phyloP scores from a whole-genome alignment of 177 flowering plant genomes.

The Vitis hybrid region DNA sequence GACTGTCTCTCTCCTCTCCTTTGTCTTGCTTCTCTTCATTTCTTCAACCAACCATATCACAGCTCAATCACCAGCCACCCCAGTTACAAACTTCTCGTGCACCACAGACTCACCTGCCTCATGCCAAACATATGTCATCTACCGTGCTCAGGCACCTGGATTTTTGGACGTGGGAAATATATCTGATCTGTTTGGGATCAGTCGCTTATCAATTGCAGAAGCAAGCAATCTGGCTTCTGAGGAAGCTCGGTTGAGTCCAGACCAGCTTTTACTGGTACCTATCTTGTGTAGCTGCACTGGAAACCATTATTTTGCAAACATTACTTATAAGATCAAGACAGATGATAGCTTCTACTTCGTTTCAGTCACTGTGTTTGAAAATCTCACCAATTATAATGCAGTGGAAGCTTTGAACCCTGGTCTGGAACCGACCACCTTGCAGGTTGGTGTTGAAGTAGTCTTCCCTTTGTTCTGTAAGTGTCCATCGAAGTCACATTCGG shows the following conservation, averaged over 20 bases:
- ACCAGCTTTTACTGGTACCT: slow-evolving; percentile 62
- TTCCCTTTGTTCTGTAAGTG: slow-evolving; percentile 69
- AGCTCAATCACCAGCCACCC: slow-evolving; percentile 27
- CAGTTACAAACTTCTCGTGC: slow-evolving; percentile 47
- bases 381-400: slow-evolving; percentile 46
- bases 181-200: slow-evolving; percentile 58
- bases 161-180: slow-evolving; percentile 43
- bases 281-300: slow-evolving; percentile 54
- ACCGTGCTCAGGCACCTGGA: slow-evolving; percentile 44
- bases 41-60: slow-evolving; percentile 1
- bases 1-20: slow-evolving; percentile 21
- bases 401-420: slow-evolving; percentile 52
- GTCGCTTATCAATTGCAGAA: slow-evolving; percentile 31
- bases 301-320: slow-evolving; percentile 42
- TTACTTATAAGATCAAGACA: slow-evolving; percentile 46
- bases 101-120: slow-evolving; percentile 19
- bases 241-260: slow-evolving; percentile 30
- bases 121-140: slow-evolving; percentile 49
- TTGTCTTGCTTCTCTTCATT: slow-evolving; percentile 18
- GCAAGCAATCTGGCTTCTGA: slow-evolving; percentile 48
- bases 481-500: slow-evolving; percentile 30
- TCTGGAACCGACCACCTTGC: slow-evolving; percentile 32
- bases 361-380: slow-evolving; percentile 41
- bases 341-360: slow-evolving; percentile 54
- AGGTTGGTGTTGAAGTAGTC: slow-evolving; percentile 38